These are phyloP conservation scores for Aureobasidium namibiae DNA, from an alignment of 2,329 filamentous ascomycete species.

Conservation along the genomic window DNA sequence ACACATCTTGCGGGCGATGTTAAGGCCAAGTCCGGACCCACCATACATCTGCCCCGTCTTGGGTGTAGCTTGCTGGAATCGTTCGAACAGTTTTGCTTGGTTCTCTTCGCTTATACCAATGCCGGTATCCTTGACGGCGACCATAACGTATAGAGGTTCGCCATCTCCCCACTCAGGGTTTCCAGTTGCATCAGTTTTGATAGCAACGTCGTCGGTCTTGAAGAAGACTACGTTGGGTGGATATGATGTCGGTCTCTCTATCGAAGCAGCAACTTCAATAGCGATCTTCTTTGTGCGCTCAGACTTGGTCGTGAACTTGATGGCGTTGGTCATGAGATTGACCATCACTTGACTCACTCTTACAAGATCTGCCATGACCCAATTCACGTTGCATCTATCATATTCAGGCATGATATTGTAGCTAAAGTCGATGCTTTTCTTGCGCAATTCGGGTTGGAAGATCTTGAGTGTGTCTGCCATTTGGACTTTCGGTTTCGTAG, in stretches of 20 bases:
- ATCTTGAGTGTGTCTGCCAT: slow-evolving; percentile 25
- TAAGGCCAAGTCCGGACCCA: slow-evolving; percentile 34
- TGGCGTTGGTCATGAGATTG: slow-evolving; percentile 17
- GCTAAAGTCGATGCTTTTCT: slow-evolving; percentile 22
- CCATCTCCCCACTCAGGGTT: slow-evolving; percentile 32
- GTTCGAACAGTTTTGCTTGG: slow-evolving; percentile 13
- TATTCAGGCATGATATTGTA: slow-evolving; percentile 23
- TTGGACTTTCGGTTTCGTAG: slow-evolving; percentile 20
- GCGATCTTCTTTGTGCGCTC: slow-evolving; percentile 11
- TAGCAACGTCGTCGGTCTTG: slow-evolving; percentile 16
- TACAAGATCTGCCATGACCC: slow-evolving; percentile 15
- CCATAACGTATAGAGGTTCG: slow-evolving; percentile 14
- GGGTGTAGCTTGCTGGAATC: slow-evolving; percentile 15
- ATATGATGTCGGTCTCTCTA: slow-evolving; percentile 31
- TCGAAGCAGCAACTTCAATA: slow-evolving; percentile 21
- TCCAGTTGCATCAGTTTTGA: slow-evolving; percentile 34
- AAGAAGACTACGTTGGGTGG: slow-evolving; percentile 27
- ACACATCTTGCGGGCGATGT: slow-evolving; percentile 38
- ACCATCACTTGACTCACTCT: slow-evolving; percentile 16
- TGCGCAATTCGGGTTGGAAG: slow-evolving; percentile 28
- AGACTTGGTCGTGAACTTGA: slow-evolving; percentile 18
- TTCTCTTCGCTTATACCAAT: slow-evolving; percentile 16
- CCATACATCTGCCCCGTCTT: slow-evolving; percentile 24
- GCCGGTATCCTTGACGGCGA: slow-evolving; percentile 23
- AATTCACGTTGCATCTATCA: slow-evolving; percentile 17